Conservation (phyloP, 1,284 basidiomycete species). For the Ustilago vetiveriae region DNA sequence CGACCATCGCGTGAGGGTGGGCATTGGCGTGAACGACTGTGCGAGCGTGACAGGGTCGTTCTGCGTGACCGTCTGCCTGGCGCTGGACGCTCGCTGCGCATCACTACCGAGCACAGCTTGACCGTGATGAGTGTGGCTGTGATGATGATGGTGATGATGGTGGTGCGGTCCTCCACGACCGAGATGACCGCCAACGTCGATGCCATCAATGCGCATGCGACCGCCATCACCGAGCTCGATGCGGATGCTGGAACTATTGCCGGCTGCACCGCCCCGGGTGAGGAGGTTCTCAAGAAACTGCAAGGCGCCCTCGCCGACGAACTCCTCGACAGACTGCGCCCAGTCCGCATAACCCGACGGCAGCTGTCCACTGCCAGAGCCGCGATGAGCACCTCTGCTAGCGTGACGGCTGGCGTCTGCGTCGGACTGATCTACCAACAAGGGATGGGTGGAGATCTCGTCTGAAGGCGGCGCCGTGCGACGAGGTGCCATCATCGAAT, state of each 20-base stretch:
- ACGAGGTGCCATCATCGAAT: conserved; percentile 46
- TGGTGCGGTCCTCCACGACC: conserved; percentile 19
- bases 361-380: conserved; percentile 14
- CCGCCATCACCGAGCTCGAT: conserved; percentile 57
- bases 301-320: conserved; percentile 81
- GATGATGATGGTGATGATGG: conserved; percentile 21
- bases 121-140: conserved; percentile 34
- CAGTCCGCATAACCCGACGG: conserved; percentile 38
- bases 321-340: conserved; percentile 80
- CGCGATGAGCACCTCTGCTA: conserved; percentile 12
- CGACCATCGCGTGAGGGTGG: conserved; percentile 86
- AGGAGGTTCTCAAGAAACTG: conserved; percentile 82
- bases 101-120: conserved; percentile 31
- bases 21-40: conserved; percentile 73
- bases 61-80: conserved; percentile 24
- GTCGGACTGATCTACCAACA: conserved; percentile 74
- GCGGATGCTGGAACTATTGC: conserved; percentile 44
- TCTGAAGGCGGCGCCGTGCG: conserved; percentile 24
- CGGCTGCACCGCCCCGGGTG: conserved; percentile 61
- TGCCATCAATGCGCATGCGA: conserved; percentile 54
- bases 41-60: conserved; percentile 60
- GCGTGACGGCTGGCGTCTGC: conserved; percentile 35
- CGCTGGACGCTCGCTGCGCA: conserved; percentile 20
- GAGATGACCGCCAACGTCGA: conserved; percentile 22
- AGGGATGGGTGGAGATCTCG: conserved; percentile 76